Base-by-base conservation (phyloP, 2,329 filamentous ascomycete species). In the Alternaria viburni region DNA sequence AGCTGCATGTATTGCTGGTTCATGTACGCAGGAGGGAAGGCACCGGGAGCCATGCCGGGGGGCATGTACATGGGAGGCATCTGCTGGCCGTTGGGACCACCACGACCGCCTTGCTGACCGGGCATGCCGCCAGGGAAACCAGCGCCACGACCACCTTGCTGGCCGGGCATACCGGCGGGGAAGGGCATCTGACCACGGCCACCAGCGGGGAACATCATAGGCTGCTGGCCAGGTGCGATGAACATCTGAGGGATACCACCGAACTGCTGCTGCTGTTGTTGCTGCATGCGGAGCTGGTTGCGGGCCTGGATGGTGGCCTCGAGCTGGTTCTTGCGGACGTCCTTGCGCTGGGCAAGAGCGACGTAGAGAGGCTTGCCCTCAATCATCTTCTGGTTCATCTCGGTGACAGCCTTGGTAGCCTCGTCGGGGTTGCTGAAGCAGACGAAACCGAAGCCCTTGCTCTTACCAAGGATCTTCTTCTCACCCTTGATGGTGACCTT, bases 321-420 rank as follows among this genome's bases (percentile, higher is more conserved):
- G 74, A 99, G 93, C 69, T 98, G 96, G 86, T 90, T 97, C 89
- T 97, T 97, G 84, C 96, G 94, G 77, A 99, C 95, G 84, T 99
- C 96, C 90, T 99, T 99, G 85, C 96, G 95, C 88, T 99, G 96
- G 69, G 96, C 96, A 70, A 99, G 89, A 75, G 96, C 96, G 77
- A 99, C 96, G 80, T 99, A 99, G 65, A 99, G 88, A 61, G 96
- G 96, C 90, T 99, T 99, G 85, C 88, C 89, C 82, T 94, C 91
- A 73, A 98, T 87, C 96, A 99, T 99, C 83, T 96, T 93, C 87
- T 98, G 95, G 87, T 99, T 99, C 93, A 98, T 97, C 84, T 99
- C 96, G 65, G 94, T 93, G 69, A 99, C 95, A 70, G 96, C 96
- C 89, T 98, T 98, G 85, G 95, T 97, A 71, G 96, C 96, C 82